phyloP scores from a whole-genome alignment of 2,329 filamentous ascomycete genomes.

The Drechslerella dactyloides region DNA sequence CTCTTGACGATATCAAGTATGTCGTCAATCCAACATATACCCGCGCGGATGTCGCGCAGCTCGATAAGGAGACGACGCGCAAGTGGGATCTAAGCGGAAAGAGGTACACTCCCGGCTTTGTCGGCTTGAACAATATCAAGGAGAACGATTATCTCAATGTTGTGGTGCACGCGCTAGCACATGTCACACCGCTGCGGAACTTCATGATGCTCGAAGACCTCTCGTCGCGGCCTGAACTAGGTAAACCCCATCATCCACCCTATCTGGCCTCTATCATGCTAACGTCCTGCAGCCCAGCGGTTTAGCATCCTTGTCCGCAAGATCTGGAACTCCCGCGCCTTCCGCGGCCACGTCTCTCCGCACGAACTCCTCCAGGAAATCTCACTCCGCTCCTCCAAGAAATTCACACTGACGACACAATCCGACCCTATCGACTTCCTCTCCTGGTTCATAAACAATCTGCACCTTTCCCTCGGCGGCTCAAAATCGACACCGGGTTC shows the following conservation, averaged over 20 bases:
- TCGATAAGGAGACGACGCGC: conserved; percentile 70
- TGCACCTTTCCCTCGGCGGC: conserved; percentile 89
- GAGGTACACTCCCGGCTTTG: conserved; percentile 89
- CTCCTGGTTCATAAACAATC: conserved; percentile 95
- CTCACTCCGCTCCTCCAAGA: conserved; percentile 85
- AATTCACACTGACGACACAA: conserved; percentile 86
- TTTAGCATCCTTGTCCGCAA: conserved; percentile 91
- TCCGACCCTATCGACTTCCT: conserved; percentile 96
- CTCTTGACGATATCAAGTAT: conserved; percentile 96
- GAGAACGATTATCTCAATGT: conserved; percentile 99
- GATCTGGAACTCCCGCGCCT: conserved; percentile 96
- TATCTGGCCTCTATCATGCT: not conserved
- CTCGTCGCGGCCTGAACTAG: conserved; percentile 75
- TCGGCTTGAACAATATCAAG: conserved; percentile 99
- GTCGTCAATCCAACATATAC: conserved; percentile 90
- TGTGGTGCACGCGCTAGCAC: conserved; percentile 85
- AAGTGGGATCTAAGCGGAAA: conserved; percentile 81
- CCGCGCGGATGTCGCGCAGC: conserved; percentile 75
- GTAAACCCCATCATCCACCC: conserved; percentile 58
- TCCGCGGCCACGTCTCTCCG: conserved; percentile 94
- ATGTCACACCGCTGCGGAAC: conserved; percentile 87
- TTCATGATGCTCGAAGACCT: conserved; percentile 89
- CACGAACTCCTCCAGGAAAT: conserved; percentile 97
- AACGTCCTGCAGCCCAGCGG: conserved; percentile 62
- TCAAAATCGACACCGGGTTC: conserved; percentile 83